phyloP scores from a whole-genome alignment of 306 rosid species.

The Hippophae tibetana region DNA sequence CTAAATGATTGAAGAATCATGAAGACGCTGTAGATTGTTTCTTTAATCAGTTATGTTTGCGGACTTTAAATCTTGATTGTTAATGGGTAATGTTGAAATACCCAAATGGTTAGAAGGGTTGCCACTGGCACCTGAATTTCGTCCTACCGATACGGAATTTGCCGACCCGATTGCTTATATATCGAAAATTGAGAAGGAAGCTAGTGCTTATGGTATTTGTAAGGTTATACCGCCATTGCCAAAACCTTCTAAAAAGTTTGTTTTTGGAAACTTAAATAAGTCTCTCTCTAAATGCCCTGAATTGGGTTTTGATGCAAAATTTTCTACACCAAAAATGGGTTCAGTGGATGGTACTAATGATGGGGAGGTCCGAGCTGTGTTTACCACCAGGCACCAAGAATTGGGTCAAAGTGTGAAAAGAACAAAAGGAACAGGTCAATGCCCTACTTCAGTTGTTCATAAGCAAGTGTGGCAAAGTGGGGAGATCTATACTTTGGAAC shows the following conservation, averaged over 20 bases:
- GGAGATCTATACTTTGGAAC: conserved; percentile 78
- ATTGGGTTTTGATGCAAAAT: conserved; percentile 32
- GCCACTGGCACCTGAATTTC: conserved; percentile 94
- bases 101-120: conserved; percentile 77
- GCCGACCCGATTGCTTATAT: conserved; percentile 96
- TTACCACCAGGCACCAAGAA: conserved; percentile 94
- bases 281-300: conserved; percentile 72
- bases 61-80: conserved; percentile 30
- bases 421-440: conserved; percentile 51
- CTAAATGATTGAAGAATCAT: conserved; percentile 18
- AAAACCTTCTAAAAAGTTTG: conserved; percentile 76
- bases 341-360: conserved; percentile 37
- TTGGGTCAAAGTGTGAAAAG: conserved; percentile 61
- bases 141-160: conserved; percentile 90
- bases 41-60: conserved; percentile 17
- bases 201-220: conserved; percentile 80
- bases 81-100: conserved; percentile 78
- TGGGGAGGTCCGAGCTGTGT: conserved; percentile 60
- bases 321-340: conserved; percentile 26
- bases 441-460: conserved; percentile 39
- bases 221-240: conserved; percentile 94
- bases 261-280: conserved; percentile 64
- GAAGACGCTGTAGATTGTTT: conserved; percentile 8
- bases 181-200: conserved; percentile 95
- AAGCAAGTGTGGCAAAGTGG: conserved; percentile 99